These are phyloP conservation scores for Citrus australasica DNA, from an alignment of 345 rosid species.

Conservation along the genomic window DNA sequence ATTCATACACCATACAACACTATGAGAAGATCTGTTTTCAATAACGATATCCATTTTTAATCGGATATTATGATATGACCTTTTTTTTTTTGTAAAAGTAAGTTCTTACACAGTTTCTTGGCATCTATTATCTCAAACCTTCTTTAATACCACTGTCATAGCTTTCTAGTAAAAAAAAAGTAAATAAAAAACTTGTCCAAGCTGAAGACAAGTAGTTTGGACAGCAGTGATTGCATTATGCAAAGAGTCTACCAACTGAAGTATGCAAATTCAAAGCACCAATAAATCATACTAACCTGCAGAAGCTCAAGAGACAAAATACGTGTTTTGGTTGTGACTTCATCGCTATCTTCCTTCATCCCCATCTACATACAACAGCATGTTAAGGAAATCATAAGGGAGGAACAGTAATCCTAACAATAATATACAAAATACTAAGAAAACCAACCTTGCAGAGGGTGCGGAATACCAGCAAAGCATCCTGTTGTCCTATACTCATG, in stretches of 20 bases:
- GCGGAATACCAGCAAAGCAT: constrained; percentile 92
- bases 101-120: neutral
- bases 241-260: constrained; percentile 5
- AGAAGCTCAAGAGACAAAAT: constrained; percentile 96
- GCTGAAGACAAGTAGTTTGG: neutral
- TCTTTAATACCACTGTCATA: neutral
- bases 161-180: neutral
- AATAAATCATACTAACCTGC: constrained; percentile 53
- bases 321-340: constrained; percentile 86
- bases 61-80: neutral
- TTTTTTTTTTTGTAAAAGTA: neutral
- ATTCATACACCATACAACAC: neutral
- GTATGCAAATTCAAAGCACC: neutral
- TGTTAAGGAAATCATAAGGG: constrained; percentile 14
- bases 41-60: neutral
- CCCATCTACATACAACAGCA: constrained; percentile 64
- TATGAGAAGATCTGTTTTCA: neutral
- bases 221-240: neutral
- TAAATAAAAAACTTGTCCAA: neutral
- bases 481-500: constrained; percentile 91
- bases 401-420: constrained; percentile 24
- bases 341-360: constrained; percentile 98
- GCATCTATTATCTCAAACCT: constrained; percentile 1
- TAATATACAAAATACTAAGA: constrained; percentile 8
- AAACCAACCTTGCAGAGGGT: constrained; percentile 95